Conservation (phyloP, 129 eudicot species). For the Chrysanthemum lavandulifolium region DNA sequence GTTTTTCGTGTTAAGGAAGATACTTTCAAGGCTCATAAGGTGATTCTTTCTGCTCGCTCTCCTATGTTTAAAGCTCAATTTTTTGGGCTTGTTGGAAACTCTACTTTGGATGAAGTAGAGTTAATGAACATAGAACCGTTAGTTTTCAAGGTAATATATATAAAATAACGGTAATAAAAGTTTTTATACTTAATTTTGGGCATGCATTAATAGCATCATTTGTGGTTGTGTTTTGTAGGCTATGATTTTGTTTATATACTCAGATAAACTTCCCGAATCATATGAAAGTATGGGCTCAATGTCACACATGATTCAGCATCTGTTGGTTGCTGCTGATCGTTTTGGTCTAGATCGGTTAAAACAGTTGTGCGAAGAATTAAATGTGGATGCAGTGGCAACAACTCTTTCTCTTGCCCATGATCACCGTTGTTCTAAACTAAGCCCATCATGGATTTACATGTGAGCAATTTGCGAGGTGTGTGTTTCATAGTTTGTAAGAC, state of each 20-base stretch:
- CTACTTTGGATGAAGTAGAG: neutral
- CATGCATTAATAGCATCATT: neutral
- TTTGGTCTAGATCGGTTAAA: neutral
- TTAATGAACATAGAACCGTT: neutral
- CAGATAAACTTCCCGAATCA: neutral
- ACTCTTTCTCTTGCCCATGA: neutral
- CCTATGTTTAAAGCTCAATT: neutral
- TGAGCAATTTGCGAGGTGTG: neutral
- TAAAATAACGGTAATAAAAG: neutral
- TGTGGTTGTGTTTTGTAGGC: neutral
- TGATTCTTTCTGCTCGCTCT: neutral
- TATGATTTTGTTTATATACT: neutral
- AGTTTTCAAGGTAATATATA: neutral
- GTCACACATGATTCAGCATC: constrained; percentile 1
- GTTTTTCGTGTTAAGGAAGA: neutral
- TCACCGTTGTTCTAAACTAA: neutral
- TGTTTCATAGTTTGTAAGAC: neutral
- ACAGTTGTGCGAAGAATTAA: neutral
- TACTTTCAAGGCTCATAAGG: neutral
- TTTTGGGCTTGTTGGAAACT: neutral
- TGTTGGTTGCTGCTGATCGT: constrained; percentile 1
- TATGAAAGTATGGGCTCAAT: neutral
- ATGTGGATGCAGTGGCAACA: neutral
- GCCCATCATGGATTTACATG: neutral
- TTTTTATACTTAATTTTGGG: neutral